Evolutionary conservation across 2,329 filamentous ascomycete species (phyloP).

Genomic region (Diaporthe aspalathi): DNA sequence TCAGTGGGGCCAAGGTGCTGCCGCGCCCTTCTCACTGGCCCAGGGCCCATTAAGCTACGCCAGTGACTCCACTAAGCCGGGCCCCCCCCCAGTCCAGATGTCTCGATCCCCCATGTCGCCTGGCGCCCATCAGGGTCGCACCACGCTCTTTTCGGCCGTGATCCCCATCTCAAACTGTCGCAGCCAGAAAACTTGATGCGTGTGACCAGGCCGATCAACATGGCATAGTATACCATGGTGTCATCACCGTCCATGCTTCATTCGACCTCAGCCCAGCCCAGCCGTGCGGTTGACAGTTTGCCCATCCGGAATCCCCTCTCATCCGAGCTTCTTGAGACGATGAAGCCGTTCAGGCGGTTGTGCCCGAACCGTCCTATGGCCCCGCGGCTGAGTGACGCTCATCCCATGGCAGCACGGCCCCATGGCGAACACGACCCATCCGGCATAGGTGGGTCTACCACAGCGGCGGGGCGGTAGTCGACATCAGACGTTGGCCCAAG

Average conservation of each 20-base stretch:
- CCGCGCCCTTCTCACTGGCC: slow-evolving; percentile 18
- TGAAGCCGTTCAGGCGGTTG: slow-evolving; percentile 22
- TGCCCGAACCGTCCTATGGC: background rate
- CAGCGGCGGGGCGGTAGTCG: background rate
- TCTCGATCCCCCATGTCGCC: slow-evolving; percentile 6
- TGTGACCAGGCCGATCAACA: slow-evolving; percentile 30
- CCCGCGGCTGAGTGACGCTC: background rate
- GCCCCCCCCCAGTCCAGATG: too few species aligned
- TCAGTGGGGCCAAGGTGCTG: slow-evolving; percentile 11
- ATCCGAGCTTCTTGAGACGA: slow-evolving; percentile 31
- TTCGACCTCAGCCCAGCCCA: slow-evolving; percentile 3
- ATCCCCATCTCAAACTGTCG: slow-evolving; percentile 44
- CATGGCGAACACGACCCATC: background rate
- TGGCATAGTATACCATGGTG: slow-evolving; percentile 41
- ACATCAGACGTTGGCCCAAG: slow-evolving; percentile 1
- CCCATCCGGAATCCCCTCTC: slow-evolving; percentile 29
- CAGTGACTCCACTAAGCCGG: background rate
- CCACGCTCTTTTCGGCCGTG: slow-evolving; percentile 31
- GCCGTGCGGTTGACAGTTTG: background rate
- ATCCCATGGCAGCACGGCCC: background rate
- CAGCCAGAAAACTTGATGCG: slow-evolving; percentile 43
- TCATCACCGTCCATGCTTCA: slow-evolving; percentile 6
- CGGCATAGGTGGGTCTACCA: background rate
- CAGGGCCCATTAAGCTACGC: slow-evolving; percentile 33
- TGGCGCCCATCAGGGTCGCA: background rate